These are phyloP conservation scores for Arctium minus DNA, from an alignment of 129 eudicot species.

Conservation along the genomic window DNA sequence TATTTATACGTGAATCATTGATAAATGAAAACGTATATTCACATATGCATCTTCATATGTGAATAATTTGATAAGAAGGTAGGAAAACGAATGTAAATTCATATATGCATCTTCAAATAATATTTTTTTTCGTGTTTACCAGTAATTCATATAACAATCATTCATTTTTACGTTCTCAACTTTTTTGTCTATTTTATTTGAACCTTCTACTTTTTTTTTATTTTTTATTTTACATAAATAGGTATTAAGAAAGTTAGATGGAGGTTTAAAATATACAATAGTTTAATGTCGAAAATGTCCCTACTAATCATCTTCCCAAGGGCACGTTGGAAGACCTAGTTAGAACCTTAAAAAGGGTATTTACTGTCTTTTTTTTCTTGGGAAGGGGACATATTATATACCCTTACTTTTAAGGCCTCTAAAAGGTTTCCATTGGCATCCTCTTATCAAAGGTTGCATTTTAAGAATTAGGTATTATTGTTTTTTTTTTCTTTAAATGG, in stretches of 20 bases:
- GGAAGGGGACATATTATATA: constrained; percentile 5
- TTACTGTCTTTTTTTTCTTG: constrained; percentile 12
- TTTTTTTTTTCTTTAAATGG: neutral
- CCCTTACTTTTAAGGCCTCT: constrained; percentile 9
- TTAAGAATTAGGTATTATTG: neutral
- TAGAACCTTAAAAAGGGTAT: constrained; percentile 15
- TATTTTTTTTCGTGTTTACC: no score
- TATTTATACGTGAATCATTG: neutral
- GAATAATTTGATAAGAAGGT: no score
- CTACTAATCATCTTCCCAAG: neutral
- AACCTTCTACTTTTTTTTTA: neutral
- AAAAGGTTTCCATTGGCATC: constrained; percentile 17
- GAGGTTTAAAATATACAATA: neutral
- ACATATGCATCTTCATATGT: no score
- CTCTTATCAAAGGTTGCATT: neutral
- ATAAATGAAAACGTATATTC: neutral
- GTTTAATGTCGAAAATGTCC: neutral
- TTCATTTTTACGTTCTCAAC: no score
- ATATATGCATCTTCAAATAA: no score
- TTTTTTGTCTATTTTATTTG: neutral
- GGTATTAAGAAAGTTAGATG: no score
- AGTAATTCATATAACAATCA: neutral
- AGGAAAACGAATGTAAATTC: no score
- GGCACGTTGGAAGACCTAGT: neutral
- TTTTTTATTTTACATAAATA: no score